Base-by-base conservation (phyloP, 192 early-diverging fungal species). In the Rhizophagus clarus region DNA sequence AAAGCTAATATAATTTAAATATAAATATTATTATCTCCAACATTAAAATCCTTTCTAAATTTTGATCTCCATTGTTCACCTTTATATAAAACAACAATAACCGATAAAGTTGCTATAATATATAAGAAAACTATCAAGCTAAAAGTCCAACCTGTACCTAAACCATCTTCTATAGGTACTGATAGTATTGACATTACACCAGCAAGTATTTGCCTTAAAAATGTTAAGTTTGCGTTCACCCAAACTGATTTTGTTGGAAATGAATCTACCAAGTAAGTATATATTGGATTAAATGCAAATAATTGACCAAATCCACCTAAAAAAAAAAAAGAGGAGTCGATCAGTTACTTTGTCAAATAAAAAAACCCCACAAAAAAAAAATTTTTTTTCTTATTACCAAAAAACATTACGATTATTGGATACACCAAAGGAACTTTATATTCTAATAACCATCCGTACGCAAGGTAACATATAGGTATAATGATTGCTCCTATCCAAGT, bases 301-400 rank as follows among this genome's bases (percentile, higher is more conserved):
- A 56, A 5, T 56, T 56, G 51, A 17, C 51, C 51, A 17, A 56
- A 56, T 56, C 51, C 51, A 20, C 51, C 51, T 56, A 17, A 56
- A 56, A 56, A 20, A 3, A 56, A 49, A 49, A 12, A 56, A 56
- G 20, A 56, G 14, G 51, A 20, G 20, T 56, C 5, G 20, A 56
- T 56, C 1, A 56, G 9, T 42, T 42, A 42, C 10, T 42, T 42
- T 42, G 8, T 11, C 4, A 2, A 20, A 56, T 5, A 51, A 51
- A 20, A 51, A 51, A 51, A 51, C 2, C 0, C 15, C 1, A 56
- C 14, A 4, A 4, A 4, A 20, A 56, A 56, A 56, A 56, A 56
- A 20, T n/a, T n/a, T n/a, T n/a, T n/a, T n/a, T n/a, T n/a, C n/a
- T n/a, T 56, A 20, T 56, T 63, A 76, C 75, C 61, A 37, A 77